Evolutionary conservation across 192 early-diverging fungal genomes (phyloP).

Genomic region (Ramicandelaber brevisporus): DNA sequence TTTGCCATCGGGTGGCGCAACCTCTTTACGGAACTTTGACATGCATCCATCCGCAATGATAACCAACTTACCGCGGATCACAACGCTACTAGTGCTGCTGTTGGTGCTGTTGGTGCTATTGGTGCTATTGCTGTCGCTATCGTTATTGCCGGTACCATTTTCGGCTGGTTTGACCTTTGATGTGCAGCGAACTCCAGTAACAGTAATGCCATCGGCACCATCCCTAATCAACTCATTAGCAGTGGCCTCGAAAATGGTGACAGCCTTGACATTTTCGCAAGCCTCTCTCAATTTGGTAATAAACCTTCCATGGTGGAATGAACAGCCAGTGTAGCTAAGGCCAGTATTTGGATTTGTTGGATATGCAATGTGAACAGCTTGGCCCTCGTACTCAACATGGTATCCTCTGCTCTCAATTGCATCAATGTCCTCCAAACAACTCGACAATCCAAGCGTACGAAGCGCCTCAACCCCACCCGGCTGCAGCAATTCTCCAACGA

Average conservation of each 20-base stretch:
- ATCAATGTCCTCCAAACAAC: conserved; percentile 57
- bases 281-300: conserved; percentile 59
- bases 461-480: conserved; percentile 77
- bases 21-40: conserved; percentile 50
- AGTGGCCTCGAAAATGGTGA: conserved; percentile 52
- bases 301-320: conserved; percentile 89
- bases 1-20: conserved; percentile 1
- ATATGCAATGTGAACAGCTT: conserved; percentile 47
- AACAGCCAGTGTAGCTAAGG: conserved; percentile 28
- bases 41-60: conserved; percentile 58
- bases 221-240: conserved; percentile 33
- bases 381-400: conserved; percentile 38
- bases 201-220: conserved; percentile 2
- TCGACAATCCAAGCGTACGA: conserved; percentile 40
- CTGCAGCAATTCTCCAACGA: conserved; percentile 93
- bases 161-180: background rate
- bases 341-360: conserved; percentile 18
- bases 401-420: conserved; percentile 68
- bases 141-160: conserved; percentile 1
- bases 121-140: background rate
- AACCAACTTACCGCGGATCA: conserved; percentile 11
- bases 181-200: background rate
- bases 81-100: conserved; percentile 11
- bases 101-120: conserved; percentile 4
- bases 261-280: conserved; percentile 22